phyloP scores from a whole-genome alignment of 2,329 filamentous ascomycete species.

The Diaporthe humulicola region DNA sequence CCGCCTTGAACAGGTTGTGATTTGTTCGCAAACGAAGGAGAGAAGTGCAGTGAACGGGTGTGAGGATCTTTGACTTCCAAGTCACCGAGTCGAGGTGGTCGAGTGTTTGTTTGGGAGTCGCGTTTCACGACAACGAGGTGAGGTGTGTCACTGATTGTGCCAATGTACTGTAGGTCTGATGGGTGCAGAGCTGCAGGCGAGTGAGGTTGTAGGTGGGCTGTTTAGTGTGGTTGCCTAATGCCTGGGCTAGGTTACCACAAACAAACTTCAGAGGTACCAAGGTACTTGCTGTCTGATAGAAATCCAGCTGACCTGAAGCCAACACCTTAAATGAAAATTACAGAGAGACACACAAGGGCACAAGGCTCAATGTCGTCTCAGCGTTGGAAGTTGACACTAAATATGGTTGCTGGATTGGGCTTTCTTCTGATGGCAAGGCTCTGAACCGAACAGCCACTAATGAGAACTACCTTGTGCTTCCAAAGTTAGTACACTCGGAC shows the following conservation, averaged over 20 bases:
- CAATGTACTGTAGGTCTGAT: neutral
- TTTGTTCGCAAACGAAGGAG: neutral
- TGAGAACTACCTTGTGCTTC: neutral
- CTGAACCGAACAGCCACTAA: neutral
- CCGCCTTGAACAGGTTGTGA: too few species aligned
- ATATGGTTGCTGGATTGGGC: neutral
- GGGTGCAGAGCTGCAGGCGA: neutral
- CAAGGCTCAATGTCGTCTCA: neutral
- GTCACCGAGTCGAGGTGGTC: neutral
- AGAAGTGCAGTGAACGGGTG: too few species aligned
- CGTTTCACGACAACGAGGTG: neutral
- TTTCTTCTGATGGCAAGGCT: neutral
- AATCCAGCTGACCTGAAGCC: neutral
- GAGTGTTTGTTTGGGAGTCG: neutral
- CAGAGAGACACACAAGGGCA: neutral
- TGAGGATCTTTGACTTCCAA: neutral
- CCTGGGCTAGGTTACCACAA: conserved; percentile 1
- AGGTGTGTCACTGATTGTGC: neutral
- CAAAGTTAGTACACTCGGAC: neutral
- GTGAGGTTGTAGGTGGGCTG: conserved; percentile 13
- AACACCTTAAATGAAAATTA: neutral
- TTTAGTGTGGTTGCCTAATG: conserved; percentile 29
- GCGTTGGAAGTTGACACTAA: neutral
- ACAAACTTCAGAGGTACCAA: neutral
- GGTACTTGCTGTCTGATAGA: neutral